These are phyloP conservation scores for Colletotrichum musae DNA, from an alignment of 2,329 filamentous ascomycete species.

Conservation along the genomic window DNA sequence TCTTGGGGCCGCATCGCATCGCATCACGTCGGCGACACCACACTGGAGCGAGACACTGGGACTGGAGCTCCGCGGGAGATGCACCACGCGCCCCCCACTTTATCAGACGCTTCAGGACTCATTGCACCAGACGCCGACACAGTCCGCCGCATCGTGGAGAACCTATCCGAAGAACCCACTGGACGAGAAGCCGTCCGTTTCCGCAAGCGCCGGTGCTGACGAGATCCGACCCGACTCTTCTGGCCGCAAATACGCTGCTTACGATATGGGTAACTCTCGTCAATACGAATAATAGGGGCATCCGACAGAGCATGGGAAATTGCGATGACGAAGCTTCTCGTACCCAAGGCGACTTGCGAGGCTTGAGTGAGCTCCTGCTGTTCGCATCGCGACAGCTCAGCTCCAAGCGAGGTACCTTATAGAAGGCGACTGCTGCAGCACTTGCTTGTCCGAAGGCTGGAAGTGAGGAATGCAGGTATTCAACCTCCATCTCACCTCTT, in stretches of 20 bases:
- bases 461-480: too few relatives aligned
- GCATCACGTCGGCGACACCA: too few relatives aligned
- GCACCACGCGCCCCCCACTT: background rate
- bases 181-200: too few relatives aligned
- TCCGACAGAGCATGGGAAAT: slow-evolving; percentile 7
- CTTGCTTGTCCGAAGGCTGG: too few relatives aligned
- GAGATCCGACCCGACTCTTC: background rate
- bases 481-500: too few relatives aligned
- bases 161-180: too few relatives aligned
- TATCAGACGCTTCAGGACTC: background rate
- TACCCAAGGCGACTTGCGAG: slow-evolving; percentile 13
- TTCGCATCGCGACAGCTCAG: background rate
- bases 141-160: too few relatives aligned
- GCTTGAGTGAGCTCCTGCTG: background rate
- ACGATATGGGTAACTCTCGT: background rate
- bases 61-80: background rate
- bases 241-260: background rate
- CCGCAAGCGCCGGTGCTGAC: too few relatives aligned
- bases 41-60: background rate
- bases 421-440: too few relatives aligned
- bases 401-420: too few relatives aligned
- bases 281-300: background rate
- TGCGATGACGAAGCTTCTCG: slow-evolving; percentile 5
- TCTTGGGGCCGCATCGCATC: slow-evolving; percentile 8
- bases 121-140: too few relatives aligned